phyloP scores from a whole-genome alignment of 1,139 yeast genomes.

The Nadsonia commutata region DNA sequence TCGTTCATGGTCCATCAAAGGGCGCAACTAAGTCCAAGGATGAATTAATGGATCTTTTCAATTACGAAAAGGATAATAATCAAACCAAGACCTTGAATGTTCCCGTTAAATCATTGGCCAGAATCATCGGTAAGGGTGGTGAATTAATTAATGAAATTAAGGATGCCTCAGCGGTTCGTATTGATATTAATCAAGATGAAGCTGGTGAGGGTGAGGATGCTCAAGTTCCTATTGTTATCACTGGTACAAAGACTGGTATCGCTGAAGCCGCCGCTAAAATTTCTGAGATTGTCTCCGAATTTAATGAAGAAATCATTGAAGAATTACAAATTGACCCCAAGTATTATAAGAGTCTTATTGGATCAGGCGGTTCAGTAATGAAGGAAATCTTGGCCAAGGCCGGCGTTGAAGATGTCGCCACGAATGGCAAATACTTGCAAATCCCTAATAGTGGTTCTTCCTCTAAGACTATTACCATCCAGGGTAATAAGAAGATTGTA shows the following conservation, averaged over 20 bases:
- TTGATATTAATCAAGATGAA: conserved; percentile 40
- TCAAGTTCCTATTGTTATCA: conserved; percentile 46
- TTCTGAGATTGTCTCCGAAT: conserved; percentile 47
- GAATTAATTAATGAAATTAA: conserved; percentile 72
- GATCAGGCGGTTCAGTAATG: conserved; percentile 64
- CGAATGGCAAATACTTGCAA: conserved; percentile 37
- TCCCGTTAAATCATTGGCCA: conserved; percentile 59
- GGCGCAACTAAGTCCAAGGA: conserved; percentile 77
- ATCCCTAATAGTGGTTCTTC: conserved; percentile 58
- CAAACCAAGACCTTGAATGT: conserved; percentile 46
- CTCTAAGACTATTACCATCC: conserved; percentile 47
- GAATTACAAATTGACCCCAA: conserved; percentile 60
- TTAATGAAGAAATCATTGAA: conserved; percentile 49
- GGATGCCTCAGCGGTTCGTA: conserved; percentile 66
- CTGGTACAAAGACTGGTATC: conserved; percentile 73
- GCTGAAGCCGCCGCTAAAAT: conserved; percentile 57
- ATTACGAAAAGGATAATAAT: conserved; percentile 82
- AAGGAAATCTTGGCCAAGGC: conserved; percentile 65
- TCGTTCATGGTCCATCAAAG: conserved; percentile 81
- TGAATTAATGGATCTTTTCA: conserved; percentile 70
- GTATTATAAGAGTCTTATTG: conserved; percentile 68
- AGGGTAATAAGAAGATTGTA: conserved; percentile 69
- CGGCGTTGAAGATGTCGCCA: conserved; percentile 37
- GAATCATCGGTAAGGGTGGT: conserved; percentile 84
- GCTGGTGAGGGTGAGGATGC: conserved; percentile 11